Evolutionary conservation across 768 basidiomycete species (phyloP).

Genomic region (Suillus alpinus): DNA sequence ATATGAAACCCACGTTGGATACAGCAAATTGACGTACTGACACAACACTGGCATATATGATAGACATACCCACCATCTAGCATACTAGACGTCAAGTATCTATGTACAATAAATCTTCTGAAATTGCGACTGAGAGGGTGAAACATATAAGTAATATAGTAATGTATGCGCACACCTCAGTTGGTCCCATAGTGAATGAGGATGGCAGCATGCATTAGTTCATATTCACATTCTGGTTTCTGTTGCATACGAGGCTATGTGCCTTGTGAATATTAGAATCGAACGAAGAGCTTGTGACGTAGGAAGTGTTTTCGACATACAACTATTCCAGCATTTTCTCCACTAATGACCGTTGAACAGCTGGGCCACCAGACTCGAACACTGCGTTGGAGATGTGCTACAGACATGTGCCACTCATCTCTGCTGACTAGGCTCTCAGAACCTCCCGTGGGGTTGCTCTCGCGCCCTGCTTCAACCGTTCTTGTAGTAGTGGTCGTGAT

Average conservation of each 20-base stretch:
- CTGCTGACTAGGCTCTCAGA: neutral
- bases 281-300: neutral
- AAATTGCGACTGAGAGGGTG: neutral
- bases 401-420: too few species aligned
- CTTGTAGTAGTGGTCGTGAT: neutral
- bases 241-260: neutral
- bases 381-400: neutral
- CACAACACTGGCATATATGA: neutral
- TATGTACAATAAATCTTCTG: slow-evolving; percentile 9
- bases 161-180: neutral
- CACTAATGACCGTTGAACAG: neutral
- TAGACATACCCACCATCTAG: neutral
- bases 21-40: neutral
- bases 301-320: neutral
- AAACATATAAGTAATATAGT: neutral
- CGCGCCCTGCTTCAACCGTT: neutral
- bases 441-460: neutral
- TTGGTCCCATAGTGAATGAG: neutral
- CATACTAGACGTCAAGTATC: neutral
- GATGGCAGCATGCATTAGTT: neutral
- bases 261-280: neutral
- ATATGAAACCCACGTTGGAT: neutral
- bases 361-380: neutral
- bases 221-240: neutral
- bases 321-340: neutral